phyloP scores from a whole-genome alignment of 2,329 filamentous ascomycete species.

The Amauroascus verrucosus region DNA sequence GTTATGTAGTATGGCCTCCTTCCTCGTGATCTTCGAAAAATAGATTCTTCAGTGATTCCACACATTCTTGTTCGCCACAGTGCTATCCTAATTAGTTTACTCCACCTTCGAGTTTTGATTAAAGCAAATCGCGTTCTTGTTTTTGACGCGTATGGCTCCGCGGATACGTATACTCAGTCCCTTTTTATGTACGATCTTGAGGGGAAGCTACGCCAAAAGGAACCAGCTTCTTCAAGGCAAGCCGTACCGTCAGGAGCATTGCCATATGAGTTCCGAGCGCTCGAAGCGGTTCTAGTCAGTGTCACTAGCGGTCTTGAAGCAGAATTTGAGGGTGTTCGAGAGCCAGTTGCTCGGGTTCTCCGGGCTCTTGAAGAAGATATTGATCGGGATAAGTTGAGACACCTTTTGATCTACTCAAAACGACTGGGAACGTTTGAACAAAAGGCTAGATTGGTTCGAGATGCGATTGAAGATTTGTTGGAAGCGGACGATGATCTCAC shows the following conservation, averaged over 20 bases:
- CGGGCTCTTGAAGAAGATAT: slow-evolving; percentile 93
- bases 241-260: slow-evolving; percentile 48
- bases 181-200: slow-evolving; percentile 97
- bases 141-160: slow-evolving; percentile 91
- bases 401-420: slow-evolving; percentile 88
- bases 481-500: slow-evolving; percentile 94
- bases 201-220: slow-evolving; percentile 78
- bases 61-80: slow-evolving; percentile 90
- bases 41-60: slow-evolving; percentile 89
- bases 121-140: slow-evolving; percentile 89
- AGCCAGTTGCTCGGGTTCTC: slow-evolving; percentile 81
- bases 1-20: slow-evolving; percentile 67
- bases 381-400: slow-evolving; percentile 81
- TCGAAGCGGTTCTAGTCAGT: slow-evolving; percentile 89
- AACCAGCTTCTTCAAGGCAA: slow-evolving; percentile 31
- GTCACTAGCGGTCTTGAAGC: slow-evolving; percentile 86
- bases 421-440: slow-evolving; percentile 95
- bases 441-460: slow-evolving; percentile 84
- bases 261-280: slow-evolving; percentile 89
- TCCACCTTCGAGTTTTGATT: slow-evolving; percentile 93
- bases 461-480: slow-evolving; percentile 87
- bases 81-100: slow-evolving; percentile 85
- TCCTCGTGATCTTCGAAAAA: slow-evolving; percentile 90
- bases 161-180: slow-evolving; percentile 88
- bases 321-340: slow-evolving; percentile 87